Conservation (phyloP, 768 basidiomycete genomes). For the Leccinum uliginosum region DNA sequence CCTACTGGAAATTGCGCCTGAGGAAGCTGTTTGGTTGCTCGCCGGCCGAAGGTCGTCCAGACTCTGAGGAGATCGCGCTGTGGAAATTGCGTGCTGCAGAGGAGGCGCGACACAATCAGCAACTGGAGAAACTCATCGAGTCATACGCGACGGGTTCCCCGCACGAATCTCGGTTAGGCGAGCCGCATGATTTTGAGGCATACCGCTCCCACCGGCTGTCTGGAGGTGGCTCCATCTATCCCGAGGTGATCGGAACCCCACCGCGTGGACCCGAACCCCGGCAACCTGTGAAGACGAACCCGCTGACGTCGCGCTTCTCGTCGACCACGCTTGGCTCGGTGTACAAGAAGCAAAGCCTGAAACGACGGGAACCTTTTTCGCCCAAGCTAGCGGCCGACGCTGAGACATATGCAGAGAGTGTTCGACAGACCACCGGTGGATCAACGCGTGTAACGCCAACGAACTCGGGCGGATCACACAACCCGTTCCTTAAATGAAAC, state of each 20-base stretch:
- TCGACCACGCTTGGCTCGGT: conserved; percentile 39
- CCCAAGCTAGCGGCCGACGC: conserved; percentile 47
- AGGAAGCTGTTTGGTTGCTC: conserved; percentile 53
- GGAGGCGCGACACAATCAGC: conserved; percentile 44
- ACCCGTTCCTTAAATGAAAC: conserved; percentile 49
- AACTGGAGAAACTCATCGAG: conserved; percentile 48
- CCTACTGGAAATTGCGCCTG: conserved; percentile 54
- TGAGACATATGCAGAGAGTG: conserved; percentile 51
- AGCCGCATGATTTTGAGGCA: conserved; percentile 17
- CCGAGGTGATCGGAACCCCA: conserved; percentile 62
- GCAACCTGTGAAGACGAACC: conserved; percentile 56
- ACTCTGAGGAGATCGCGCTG: conserved; percentile 45
- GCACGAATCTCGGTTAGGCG: conserved; percentile 23
- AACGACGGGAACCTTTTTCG: conserved; percentile 23
- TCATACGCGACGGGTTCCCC: conserved; percentile 43
- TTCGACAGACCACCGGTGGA: conserved; percentile 36
- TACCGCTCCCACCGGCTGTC: conserved; percentile 37
- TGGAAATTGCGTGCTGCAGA: conserved; percentile 48
- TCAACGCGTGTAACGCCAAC: conserved; percentile 40
- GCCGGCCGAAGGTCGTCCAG: conserved; percentile 23
- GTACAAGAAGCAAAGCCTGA: conserved; percentile 29
- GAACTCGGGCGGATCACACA: conserved; percentile 45
- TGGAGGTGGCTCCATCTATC: conserved; percentile 52
- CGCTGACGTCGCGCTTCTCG: conserved; percentile 46
- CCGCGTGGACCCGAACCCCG: conserved; percentile 64